Base-by-base conservation (phyloP, 306 rosid species). In the Malus orientalis region DNA sequence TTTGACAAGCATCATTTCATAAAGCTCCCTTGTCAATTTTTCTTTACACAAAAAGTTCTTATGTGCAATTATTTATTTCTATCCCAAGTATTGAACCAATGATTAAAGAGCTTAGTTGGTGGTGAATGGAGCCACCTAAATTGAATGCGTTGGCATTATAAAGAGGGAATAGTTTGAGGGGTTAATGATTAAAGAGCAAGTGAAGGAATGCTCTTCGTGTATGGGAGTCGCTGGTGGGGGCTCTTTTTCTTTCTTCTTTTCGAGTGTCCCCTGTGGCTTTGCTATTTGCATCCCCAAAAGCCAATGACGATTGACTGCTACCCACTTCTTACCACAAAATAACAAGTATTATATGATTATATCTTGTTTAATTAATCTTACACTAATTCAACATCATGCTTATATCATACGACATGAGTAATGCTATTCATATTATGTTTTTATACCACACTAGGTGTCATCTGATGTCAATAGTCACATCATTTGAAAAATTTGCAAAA, bases 101-200 rank as follows among this genome's bases (percentile, higher is more conserved):
- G 77, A 82, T 75, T 66, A 76, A 79, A 58, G 30, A 29, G 72
- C 15, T 84, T 8, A 67, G 65, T 54, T 74, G 84, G 85, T 74
- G 16, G 76, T 73, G 83, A 70, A 78, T 61, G 82, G 73, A 66
- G 32, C 66, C 81, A 70, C 16, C 38, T 33, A 38, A 67, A 58
- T 29, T 63, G 63, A 82, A 86, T 89, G 42, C 76, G 83, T 14
- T 36, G 27, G 67, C 67, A 62, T 77, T 76, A 42, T 20, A 69
- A 60, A 82, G 81, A 69, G 62, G 72, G 74, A 55, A 60, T 68
- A 66, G 70, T 27, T 78, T 84, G 51, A 9, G 19, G 61, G 69
- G 22, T 83, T 83, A 78, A 89, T 82, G 82, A 88, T 87, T 84
- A 86, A 82, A 82, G 18, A 3, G 55, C 6, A 49, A 49, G 8